Conservation (phyloP, 2,329 filamentous ascomycete species). For the Botrytis pseudocinerea region DNA sequence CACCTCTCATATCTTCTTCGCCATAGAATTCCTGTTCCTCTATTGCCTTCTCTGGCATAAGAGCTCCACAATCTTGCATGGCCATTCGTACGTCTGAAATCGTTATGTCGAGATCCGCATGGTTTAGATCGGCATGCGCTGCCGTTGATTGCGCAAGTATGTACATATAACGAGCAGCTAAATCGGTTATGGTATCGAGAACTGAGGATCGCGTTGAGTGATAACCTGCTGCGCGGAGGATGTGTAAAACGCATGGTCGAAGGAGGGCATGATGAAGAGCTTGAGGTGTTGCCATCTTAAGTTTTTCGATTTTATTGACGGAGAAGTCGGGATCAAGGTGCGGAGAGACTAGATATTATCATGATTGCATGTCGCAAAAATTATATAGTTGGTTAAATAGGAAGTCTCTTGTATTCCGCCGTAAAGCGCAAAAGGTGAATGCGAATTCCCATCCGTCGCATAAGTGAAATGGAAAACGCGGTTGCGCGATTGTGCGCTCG, state of each 20-base stretch:
- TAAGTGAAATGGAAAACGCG: constrained; percentile 15
- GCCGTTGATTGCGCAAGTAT: constrained; percentile 73
- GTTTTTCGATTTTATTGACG: constrained; percentile 11
- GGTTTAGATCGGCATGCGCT: constrained; percentile 59
- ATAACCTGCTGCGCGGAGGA: constrained; percentile 88
- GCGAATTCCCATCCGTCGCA: neutral
- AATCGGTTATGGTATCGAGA: constrained; percentile 83
- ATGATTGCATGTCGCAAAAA: constrained; percentile 31
- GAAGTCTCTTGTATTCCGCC: neutral
- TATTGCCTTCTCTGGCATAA: constrained; percentile 67
- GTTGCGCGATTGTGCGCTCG: constrained; percentile 19
- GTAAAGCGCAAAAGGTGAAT: neutral
- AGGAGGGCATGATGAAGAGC: constrained; percentile 74
- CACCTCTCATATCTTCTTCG: constrained; percentile 75
- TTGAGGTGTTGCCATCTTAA: constrained; percentile 45
- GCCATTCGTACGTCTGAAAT: constrained; percentile 83
- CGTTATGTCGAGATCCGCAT: constrained; percentile 65
- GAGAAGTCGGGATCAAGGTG: constrained; percentile 31
- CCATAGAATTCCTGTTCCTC: constrained; percentile 64
- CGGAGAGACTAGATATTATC: constrained; percentile 29
- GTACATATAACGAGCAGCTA: constrained; percentile 78
- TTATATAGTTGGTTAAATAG: constrained; percentile 1
- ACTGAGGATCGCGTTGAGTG: constrained; percentile 79
- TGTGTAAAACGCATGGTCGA: constrained; percentile 84
- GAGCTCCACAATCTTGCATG: constrained; percentile 74